Evolutionary conservation across 148 eudicot genomes (phyloP).

Genomic region (Talinum fruticosum): DNA sequence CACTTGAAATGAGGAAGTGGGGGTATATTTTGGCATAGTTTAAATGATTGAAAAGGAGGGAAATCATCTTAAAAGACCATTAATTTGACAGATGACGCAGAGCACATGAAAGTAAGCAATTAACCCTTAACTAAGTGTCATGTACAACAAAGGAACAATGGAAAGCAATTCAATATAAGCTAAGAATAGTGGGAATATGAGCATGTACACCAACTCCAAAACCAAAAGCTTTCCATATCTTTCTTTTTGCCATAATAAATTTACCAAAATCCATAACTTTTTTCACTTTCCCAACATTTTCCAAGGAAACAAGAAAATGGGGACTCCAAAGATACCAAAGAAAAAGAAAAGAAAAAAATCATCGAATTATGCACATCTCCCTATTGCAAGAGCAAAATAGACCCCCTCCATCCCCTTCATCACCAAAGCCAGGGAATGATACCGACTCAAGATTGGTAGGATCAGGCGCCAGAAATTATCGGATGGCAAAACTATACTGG

Average conservation of each 20-base stretch:
- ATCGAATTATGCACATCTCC: slow-evolving; percentile 10
- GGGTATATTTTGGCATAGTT: too few relatives aligned
- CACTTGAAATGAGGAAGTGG: too few relatives aligned
- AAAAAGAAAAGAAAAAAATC: not conserved
- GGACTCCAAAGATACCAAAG: not conserved
- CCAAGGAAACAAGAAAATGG: not conserved
- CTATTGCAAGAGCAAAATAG: slow-evolving; percentile 1
- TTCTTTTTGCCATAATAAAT: slow-evolving; percentile 4
- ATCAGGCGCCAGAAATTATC: not conserved
- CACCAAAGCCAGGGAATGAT: slow-evolving; percentile 5
- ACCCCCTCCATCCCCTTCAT: not conserved
- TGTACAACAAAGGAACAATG: not conserved
- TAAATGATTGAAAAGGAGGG: not conserved
- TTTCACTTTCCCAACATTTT: slow-evolving; percentile 7
- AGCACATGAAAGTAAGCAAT: not conserved
- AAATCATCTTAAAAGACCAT: not conserved
- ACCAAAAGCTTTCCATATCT: not conserved
- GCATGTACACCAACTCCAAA: not conserved
- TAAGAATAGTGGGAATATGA: not conserved
- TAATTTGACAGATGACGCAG: not conserved
- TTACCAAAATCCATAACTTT: slow-evolving; percentile 1
- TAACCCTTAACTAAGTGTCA: not conserved
- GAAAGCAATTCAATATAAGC: not conserved
- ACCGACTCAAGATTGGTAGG: not conserved
- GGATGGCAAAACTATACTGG: not conserved